Base-by-base conservation (phyloP, 495 filamentous ascomycete genomes). In the Thermochaetoides thermophila region DNA sequence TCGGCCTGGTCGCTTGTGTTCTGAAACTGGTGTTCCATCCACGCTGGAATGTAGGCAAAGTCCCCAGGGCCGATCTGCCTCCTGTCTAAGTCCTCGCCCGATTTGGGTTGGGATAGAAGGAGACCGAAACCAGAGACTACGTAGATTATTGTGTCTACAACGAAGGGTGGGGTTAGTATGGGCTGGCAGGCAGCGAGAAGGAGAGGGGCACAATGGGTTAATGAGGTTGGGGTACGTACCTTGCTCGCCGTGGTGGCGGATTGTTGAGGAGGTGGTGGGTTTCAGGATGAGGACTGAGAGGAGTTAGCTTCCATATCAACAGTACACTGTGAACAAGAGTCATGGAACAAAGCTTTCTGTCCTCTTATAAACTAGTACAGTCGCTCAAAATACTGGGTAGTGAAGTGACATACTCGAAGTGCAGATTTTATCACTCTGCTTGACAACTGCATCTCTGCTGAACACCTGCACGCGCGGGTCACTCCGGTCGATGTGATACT, bases 11-110 rank as follows among this genome's bases (percentile, higher is more conserved):
- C 66, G 8, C 52, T 43, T 0, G 61, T 69, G 46, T 80, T 79
- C n/a, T 76, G 51, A 44, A 66, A 65, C 44, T 79, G 75, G 49
- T 80, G 73, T 45, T 79, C 73, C 0, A 66, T 68, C 56, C 61
- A 76, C 0, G 74, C 63, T 0, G 74, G 75, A 17, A 81, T 64
- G 29, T 75, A 57, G 2, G 73, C 74, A 44, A 75, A 78, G 44
- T 79, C 75, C 0, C 76, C 76, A 2, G 65, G 59, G 0, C 46
- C 54, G 3, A 81, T 57, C 7, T 61, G 55, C 34, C 73, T 61
- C 15, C 66, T 63, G 35, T 61, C 67, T 1, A 57, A 52, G 20
- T 59, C 50, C 7, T 44, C 40, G 18, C 54, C 56, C n/a, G n/a
- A n/a, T 17, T 54, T 53, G 1, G 59, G 53, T 24, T 48, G 58